A percentile compares a stretch with the other conserved stretches of the same genome.
phyloP scores from a whole-genome alignment of 768 basidiomycete genomes.

The Boletus coccyginus region DNA sequence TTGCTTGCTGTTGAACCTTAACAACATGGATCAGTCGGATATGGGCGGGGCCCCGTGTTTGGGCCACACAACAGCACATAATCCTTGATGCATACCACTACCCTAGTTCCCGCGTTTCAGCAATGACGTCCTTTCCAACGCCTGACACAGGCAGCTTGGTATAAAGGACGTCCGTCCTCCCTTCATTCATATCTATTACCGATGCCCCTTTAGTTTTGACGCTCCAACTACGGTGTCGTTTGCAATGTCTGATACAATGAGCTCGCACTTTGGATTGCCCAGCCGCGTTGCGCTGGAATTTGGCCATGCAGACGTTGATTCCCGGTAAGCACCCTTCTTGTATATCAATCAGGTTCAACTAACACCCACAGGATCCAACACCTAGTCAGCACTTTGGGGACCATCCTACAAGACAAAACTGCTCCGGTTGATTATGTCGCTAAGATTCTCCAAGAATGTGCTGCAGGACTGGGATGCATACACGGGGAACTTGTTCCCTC shows the following conservation, averaged over 20 bases:
- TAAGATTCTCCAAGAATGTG: not conserved
- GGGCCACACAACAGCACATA: not conserved
- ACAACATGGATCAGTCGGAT: not conserved
- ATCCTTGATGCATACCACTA: too few relatives aligned
- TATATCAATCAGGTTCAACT: not conserved
- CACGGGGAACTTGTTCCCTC: not conserved
- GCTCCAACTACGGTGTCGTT: not conserved
- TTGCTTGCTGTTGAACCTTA: not conserved
- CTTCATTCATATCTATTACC: too few relatives aligned
- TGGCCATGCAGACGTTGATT: not conserved
- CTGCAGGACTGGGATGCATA: not conserved
- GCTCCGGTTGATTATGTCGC: not conserved
- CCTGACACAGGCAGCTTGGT: too few relatives aligned
- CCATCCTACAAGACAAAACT: too few relatives aligned
- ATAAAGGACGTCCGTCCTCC: not conserved
- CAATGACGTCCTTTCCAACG: too few relatives aligned
- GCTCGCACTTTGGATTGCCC: not conserved
- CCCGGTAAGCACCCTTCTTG: not conserved
- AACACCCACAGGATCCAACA: not conserved
- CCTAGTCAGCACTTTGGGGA: not conserved
- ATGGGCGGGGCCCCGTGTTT: not conserved
- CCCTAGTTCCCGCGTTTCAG: too few relatives aligned
- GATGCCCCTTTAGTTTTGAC: not conserved
- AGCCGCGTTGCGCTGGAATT: not conserved
- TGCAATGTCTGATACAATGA: not conserved